Percentiles rank a stretch among this genome's conserved stretches.
Evolutionary conservation across 179 eudicot genomes (phyloP).

Genomic region (Carnegiea gigantea): DNA sequence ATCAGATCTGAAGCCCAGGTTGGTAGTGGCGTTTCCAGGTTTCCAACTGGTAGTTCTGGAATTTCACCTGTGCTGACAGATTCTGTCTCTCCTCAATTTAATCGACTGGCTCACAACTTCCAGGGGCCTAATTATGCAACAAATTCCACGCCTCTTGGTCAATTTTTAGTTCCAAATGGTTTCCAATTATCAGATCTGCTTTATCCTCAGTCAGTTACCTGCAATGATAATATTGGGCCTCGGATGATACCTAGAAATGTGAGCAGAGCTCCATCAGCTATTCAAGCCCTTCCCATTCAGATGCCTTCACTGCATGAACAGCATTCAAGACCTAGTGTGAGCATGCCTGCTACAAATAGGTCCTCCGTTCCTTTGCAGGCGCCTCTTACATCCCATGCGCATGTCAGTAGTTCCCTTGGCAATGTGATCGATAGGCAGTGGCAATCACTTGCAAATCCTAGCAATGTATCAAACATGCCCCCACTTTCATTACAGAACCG

Average conservation of each 20-base stretch:
- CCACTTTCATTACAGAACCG: conserved; percentile 32
- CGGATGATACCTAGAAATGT: conserved; percentile 43
- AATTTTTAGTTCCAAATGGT: conserved; percentile 28
- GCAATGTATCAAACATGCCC: conserved; percentile 29
- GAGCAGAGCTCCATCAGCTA: conserved; percentile 46
- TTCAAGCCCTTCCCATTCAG: conserved; percentile 71
- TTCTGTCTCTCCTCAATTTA: conserved; percentile 43
- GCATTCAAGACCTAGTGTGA: conserved; percentile 29
- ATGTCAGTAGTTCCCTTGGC: conserved; percentile 10
- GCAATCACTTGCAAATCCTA: conserved; percentile 19
- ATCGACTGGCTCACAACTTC: conserved; percentile 35
- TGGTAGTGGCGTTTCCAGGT: conserved; percentile 17
- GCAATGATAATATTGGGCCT: conserved; percentile 42
- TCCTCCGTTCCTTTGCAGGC: conserved; percentile 37
- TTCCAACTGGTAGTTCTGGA: conserved; percentile 23
- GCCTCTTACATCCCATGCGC: conserved; percentile 12
- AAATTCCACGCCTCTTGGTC: conserved; percentile 22
- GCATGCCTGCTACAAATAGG: conserved; percentile 22
- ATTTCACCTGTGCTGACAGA: conserved; percentile 49
- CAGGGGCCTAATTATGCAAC: conserved; percentile 28
- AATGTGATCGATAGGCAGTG: conserved; percentile 37
- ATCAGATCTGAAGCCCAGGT: conserved; percentile 20
- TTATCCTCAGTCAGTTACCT: conserved; percentile 21
- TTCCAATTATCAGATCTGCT: conserved; percentile 39
- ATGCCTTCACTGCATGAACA: conserved; percentile 32